Evolutionary conservation across 805 yeast genomes (phyloP), one percentile per base, ranked within the genome.

Genomic region (Wickerhamomyces chaumierensis): DNA sequence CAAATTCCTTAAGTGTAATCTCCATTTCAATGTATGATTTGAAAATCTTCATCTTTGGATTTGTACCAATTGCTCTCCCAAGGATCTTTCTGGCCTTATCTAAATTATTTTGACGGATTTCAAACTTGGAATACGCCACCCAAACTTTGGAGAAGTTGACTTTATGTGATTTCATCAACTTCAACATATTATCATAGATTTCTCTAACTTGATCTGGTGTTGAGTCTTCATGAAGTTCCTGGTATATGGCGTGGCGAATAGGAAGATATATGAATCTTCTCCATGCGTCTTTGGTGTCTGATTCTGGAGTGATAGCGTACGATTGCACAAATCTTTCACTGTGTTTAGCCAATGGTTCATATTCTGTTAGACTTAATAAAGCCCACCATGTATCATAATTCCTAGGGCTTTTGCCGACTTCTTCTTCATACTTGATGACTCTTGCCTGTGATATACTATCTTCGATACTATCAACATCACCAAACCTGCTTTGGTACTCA

Each of bases 381-480:
- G 72, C 54, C 90, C 95, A 87, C 96, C 97, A 88, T 0, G 76
- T 61, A 49, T 82, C 92, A 55, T 75, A 78, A 58, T 84, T 83
- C 0, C 40, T 32, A 1, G 85, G 78, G 38, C 71, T 63, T 11
- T 51, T 47, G 6, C 51, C 42, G 13, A 83, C 47, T 17, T 59
- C 62, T 3, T 60, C 54, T 48, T 78, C 78, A 52, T 81, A 84
- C 38, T 62, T 63, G 6, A 64, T 55, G 42, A 66, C 69, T 41
- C 94, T 61, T 48, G 80, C 81, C 2, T 58, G 44, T 15, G 73
- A 43, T 0, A 81, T 63, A 2, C 75, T 71, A 3, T 55, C 48
- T 43, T 76, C 78, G n/a, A 78, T 66, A 0, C 74, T 68, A 13
- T 63, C 68, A 29, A 58, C 57, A 34, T 65, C 65, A 13, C 92